Base-by-base conservation (phyloP, 2,329 filamentous ascomycete genomes). In the Xylaria sp. region DNA sequence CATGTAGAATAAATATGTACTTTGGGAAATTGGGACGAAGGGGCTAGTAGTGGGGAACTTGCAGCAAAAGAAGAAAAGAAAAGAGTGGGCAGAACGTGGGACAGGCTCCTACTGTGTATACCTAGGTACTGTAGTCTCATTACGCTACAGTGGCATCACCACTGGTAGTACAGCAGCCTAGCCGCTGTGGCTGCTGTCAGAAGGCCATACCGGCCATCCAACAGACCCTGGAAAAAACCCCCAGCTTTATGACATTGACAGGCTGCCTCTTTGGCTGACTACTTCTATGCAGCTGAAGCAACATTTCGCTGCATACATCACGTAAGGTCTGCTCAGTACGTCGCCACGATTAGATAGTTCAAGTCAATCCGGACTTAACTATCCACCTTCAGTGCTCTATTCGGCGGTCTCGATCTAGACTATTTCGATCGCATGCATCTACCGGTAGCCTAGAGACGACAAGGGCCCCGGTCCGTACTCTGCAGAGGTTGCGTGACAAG, bases 361-460 rank as follows among this genome's bases (percentile, higher is more conserved):
- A 50, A 31, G 49, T 51, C 4, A 51, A 51, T n/a, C 29, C 20
- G 25, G 27, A 13, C 47, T n/a, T 33, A 29, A 29, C 45, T 15
- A 29, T 2, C 17, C 5, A 9, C 15, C 15, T 6, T 29, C 27
- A 33, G 17, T 31, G 27, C 20, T 29, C 49, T 29, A 0, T 9
- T n/a, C 36, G n/a, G 10, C 17, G 15, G n/a, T 56, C 25, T 59
- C 20, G 61, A 59, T 59, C 39, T 20, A n/a, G n/a, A n/a, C n/a
- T n/a, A 29, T 59, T 42, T 51, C 54, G 47, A 64, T 59, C 47
- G 36, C 62, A 25, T 60, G 62, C 54, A 60, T 60, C 20, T 29
- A 31, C 27, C 47, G 17, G n/a, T n/a, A 17, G 7, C 39, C 29
- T 0, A 33, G 60, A 7, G 29, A 38, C 27, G n/a, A 45, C 27